A percentile compares a stretch with the other conserved stretches of the same genome.
phyloP scores from a whole-genome alignment of 257 asterid species.

The Ilex asprella region DNA sequence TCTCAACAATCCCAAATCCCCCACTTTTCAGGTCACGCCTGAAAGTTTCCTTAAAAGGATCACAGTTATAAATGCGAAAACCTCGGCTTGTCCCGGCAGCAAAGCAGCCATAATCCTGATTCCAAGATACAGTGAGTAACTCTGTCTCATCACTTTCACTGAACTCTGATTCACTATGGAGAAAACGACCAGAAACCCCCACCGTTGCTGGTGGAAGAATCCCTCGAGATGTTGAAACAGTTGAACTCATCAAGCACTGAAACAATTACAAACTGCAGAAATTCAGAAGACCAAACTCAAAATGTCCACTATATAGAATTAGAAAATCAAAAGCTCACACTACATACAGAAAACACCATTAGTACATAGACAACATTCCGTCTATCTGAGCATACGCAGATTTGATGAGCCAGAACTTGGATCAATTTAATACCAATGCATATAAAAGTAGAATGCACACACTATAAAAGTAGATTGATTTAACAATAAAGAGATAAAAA shows the following conservation, averaged over 20 bases:
- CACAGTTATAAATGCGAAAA: slow-evolving; percentile 80
- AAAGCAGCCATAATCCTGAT: slow-evolving; percentile 89
- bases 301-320: too few species aligned
- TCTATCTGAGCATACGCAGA: too few species aligned
- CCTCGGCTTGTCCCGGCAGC: slow-evolving; percentile 90
- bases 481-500: too few species aligned
- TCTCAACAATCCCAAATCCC: slow-evolving; percentile 86
- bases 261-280: slow-evolving; percentile 23
- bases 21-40: slow-evolving; percentile 84
- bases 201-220: slow-evolving; percentile 26
- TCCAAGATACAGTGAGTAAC: slow-evolving; percentile 79
- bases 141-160: slow-evolving; percentile 57
- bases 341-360: too few species aligned
- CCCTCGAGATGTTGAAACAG: slow-evolving; percentile 55
- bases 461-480: too few species aligned
- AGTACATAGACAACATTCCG: too few species aligned
- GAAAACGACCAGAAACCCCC: slow-evolving; percentile 38
- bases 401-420: too few species aligned
- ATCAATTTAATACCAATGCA: too few species aligned
- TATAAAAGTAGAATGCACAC: too few species aligned
- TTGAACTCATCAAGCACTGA: slow-evolving; percentile 48
- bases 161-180: slow-evolving; percentile 37
- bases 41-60: slow-evolving; percentile 83
- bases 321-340: too few species aligned
- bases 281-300: background rate